Percentiles rank a stretch among this genome's conserved stretches.
Evolutionary conservation across 225 moss, liverwort and hornwort genomes (phyloP).

Genomic region (Anthoceros angustus): DNA sequence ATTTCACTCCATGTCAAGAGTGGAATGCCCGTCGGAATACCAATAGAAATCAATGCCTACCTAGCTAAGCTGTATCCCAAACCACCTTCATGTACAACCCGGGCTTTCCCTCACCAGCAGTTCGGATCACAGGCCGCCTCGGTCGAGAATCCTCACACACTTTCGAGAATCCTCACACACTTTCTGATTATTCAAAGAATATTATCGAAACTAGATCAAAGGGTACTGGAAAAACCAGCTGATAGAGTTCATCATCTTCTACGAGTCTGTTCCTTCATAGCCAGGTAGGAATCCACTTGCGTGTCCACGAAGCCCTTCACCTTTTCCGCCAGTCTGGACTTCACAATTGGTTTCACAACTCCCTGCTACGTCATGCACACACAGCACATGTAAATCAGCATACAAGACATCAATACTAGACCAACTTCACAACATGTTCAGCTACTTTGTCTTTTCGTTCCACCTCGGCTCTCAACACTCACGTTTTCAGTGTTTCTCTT

Average conservation of each 20-base stretch:
- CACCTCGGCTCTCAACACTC: neutral
- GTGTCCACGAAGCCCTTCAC: conserved; percentile 36
- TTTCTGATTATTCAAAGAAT: conserved; percentile 1
- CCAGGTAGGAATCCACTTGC: conserved; percentile 15
- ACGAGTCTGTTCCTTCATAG: neutral
- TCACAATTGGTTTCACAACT: conserved; percentile 21
- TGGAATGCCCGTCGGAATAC: no score
- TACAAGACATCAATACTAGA: neutral
- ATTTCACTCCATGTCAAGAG: no score
- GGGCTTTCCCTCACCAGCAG: no score
- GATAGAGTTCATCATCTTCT: neutral
- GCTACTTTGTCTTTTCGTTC: no score
- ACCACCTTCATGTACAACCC: no score
- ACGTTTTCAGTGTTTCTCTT: neutral
- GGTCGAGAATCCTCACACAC: neutral
- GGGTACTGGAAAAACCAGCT: neutral
- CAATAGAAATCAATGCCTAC: no score
- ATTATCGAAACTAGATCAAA: neutral
- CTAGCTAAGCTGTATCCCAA: no score
- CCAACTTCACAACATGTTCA: no score
- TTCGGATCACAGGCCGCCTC: no score
- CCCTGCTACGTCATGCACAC: conserved; percentile 18
- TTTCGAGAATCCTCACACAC: neutral
- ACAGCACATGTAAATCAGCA: neutral
- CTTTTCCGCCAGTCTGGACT: conserved; percentile 34